These are phyloP conservation scores for Candida awuae DNA, from an alignment of 805 yeast genomes.

Conservation along the genomic window DNA sequence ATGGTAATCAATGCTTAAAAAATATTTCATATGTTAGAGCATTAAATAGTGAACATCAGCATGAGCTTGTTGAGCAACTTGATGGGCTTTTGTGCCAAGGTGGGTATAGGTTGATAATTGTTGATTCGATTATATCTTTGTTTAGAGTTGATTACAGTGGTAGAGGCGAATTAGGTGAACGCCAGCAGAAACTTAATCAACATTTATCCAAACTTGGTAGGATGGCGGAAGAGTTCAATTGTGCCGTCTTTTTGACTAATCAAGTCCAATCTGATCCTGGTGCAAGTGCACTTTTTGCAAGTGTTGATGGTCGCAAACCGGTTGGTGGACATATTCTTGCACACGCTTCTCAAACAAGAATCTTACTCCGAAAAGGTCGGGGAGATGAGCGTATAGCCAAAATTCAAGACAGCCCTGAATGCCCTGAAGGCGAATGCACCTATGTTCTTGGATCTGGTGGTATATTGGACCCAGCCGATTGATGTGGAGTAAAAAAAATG, in stretches of 20 bases:
- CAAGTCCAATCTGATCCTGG: slow-evolving; percentile 84
- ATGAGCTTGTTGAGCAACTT: slow-evolving; percentile 59
- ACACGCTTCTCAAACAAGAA: slow-evolving; percentile 73
- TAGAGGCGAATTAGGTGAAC: slow-evolving; percentile 67
- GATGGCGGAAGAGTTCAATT: slow-evolving; percentile 69
- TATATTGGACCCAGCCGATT: slow-evolving; percentile 28
- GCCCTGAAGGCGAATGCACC: slow-evolving; percentile 74
- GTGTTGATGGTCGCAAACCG: slow-evolving; percentile 79
- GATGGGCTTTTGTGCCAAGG: slow-evolving; percentile 63
- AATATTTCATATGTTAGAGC: slow-evolving; percentile 60
- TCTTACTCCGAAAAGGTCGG: slow-evolving; percentile 63
- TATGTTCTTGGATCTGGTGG: slow-evolving; percentile 52
- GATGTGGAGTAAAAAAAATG: slow-evolving; percentile 4
- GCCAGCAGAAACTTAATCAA: slow-evolving; percentile 62
- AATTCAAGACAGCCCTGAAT: slow-evolving; percentile 72
- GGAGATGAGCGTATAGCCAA: slow-evolving; percentile 78
- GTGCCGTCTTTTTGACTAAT: slow-evolving; percentile 67
- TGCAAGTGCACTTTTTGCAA: slow-evolving; percentile 68
- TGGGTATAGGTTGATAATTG: slow-evolving; percentile 48
- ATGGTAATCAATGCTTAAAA: slow-evolving; percentile 64
- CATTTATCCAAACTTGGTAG: slow-evolving; percentile 46
- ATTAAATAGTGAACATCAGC: slow-evolving; percentile 64
- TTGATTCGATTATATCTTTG: slow-evolving; percentile 74
- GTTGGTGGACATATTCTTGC: slow-evolving; percentile 80
- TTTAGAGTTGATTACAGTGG: slow-evolving; percentile 75